Percentiles rank a stretch among this genome's conserved stretches.
Conservation (phyloP, 768 basidiomycete genomes). For the Baorangia bicolor region DNA sequence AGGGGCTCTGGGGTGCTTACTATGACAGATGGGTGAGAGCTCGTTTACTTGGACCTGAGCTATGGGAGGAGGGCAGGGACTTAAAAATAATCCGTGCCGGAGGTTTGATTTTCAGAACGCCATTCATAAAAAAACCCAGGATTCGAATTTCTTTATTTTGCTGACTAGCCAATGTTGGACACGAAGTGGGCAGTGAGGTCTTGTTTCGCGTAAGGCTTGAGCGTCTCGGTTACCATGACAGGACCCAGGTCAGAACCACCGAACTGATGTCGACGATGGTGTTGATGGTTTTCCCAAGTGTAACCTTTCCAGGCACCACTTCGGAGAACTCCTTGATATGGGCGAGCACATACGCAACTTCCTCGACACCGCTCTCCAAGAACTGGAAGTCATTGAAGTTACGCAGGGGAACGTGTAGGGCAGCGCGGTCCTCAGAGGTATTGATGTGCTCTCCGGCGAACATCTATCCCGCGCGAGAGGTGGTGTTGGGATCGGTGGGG, state of each 20-base stretch:
- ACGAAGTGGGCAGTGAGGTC: constrained; percentile 88
- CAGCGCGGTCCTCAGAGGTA: constrained; percentile 96
- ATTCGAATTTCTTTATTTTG: too few species aligned
- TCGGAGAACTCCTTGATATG: constrained; percentile 92
- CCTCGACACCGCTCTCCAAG: constrained; percentile 73
- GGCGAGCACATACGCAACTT: constrained; percentile 78
- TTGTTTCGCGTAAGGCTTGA: constrained; percentile 89
- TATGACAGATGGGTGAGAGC: too few species aligned
- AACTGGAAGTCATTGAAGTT: constrained; percentile 78
- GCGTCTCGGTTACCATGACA: constrained; percentile 98
- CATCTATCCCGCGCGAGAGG: constrained; percentile 88
- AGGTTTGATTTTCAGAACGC: too few species aligned
- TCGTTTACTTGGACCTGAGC: too few species aligned
- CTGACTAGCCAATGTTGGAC: constrained; percentile 97
- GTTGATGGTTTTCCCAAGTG: constrained; percentile 88
- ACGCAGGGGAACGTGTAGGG: constrained; percentile 91
- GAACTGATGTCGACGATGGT: constrained; percentile 97
- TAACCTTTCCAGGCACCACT: constrained; percentile 94
- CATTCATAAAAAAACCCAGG: too few species aligned
- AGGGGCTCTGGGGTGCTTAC: too few species aligned
- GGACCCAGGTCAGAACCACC: constrained; percentile 98
- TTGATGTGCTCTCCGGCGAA: constrained; percentile 97
- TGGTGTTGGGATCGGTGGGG: constrained; percentile 60
- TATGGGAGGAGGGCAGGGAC: too few species aligned
- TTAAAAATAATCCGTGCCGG: too few species aligned